Base-by-base conservation (phyloP, 2,329 filamentous ascomycete species). In the Sporothrix variecibatus region DNA sequence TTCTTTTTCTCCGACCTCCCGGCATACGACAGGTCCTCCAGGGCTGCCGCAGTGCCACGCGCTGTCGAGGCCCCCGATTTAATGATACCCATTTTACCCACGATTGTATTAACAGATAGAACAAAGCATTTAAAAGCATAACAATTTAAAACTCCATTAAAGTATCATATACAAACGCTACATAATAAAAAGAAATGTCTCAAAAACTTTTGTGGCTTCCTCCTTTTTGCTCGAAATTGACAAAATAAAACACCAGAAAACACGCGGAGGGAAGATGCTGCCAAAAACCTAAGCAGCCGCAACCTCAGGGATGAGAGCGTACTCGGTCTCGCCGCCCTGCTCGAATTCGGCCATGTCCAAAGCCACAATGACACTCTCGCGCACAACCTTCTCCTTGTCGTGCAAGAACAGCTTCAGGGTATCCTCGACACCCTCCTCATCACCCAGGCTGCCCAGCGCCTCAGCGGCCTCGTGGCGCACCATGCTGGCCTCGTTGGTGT, bases 301-400 rank as follows among this genome's bases (percentile, higher is more conserved):
- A 56, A 83, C 83, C 78, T 93, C 89, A 2, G 95, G 95, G 78
- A 98, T 92, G 80, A 97, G 88, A 65, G 96, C 96, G 86, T 99
- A 99, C 81, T 99, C 95, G 43, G 90, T 85, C 83, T 97, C 90
- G 58, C 93, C 93, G 78, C 91, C 93, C 86, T 93, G 94, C 86
- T 99, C 96, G 80, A 94, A 98, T 81, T 98, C 95, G 12, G 95
- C 96, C 94, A 99, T 99, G 82, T 99, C 96, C 77, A 99, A 87
- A 62, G 96, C 96, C 73, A 99, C 96, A 78, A 98, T 90, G 53
- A 97, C 91, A 82, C 95, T 98, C 81, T 99, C 96, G 75, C 94
- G 90, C 58, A 99, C 96, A 6, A 99, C 95, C 82, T 93, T 90
- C 83, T 98, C 95, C 75, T 94, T 90, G 82, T 99, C 97, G 77